These are phyloP conservation scores for Arthrinium puccinioides DNA, from an alignment of 2,329 filamentous ascomycete genomes.

Conservation along the genomic window DNA sequence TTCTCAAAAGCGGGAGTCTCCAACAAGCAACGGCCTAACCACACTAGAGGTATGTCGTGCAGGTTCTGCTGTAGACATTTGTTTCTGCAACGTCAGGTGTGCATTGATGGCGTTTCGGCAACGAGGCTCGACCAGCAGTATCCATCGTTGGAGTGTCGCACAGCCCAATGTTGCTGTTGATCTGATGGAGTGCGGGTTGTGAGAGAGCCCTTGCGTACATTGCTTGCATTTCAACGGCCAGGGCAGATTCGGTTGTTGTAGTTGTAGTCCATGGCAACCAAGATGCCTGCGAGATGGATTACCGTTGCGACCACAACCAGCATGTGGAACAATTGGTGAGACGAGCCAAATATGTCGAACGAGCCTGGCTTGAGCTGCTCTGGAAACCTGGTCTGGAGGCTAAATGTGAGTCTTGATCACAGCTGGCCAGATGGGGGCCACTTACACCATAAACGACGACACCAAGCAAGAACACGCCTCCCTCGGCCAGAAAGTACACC, in stretches of 20 bases:
- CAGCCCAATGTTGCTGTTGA: too few species aligned
- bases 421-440: constrained; percentile 4
- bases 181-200: too few species aligned
- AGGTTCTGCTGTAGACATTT: too few species aligned
- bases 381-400: constrained; percentile 35
- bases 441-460: constrained; percentile 31
- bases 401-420: neutral
- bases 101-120: too few species aligned
- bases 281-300: constrained; percentile 29
- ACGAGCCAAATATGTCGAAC: constrained; percentile 36
- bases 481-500: constrained; percentile 32
- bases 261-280: constrained; percentile 15
- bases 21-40: too few species aligned
- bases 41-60: too few species aligned
- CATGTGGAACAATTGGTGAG: constrained; percentile 39
- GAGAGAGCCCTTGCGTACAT: too few species aligned
- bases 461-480: constrained; percentile 26
- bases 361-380: constrained; percentile 31
- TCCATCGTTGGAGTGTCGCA: too few species aligned
- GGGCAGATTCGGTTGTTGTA: constrained; percentile 2
- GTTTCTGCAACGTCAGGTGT: too few species aligned
- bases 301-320: constrained; percentile 33
- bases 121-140: too few species aligned
- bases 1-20: too few species aligned
- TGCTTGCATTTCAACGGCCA: neutral